Evolutionary conservation across 345 rosid species (phyloP).

Genomic region (Gossypium longicalyx): DNA sequence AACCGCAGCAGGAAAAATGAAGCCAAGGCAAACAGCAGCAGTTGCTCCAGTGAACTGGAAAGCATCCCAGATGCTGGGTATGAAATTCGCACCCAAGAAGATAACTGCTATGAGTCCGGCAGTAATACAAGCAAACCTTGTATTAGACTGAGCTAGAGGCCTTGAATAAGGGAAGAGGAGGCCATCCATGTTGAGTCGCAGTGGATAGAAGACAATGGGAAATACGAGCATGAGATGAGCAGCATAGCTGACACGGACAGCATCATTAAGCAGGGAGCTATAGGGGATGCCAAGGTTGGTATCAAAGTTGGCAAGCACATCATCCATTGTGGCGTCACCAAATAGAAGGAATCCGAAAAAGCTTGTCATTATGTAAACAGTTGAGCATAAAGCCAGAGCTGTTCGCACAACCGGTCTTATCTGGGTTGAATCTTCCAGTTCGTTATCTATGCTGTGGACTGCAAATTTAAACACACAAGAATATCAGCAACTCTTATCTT

Average conservation of each 20-base stretch:
- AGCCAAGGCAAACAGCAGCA: slow-evolving; percentile 84
- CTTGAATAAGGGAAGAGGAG: slow-evolving; percentile 73
- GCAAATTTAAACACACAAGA: slow-evolving; percentile 24
- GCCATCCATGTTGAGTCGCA: slow-evolving; percentile 78
- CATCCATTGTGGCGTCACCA: slow-evolving; percentile 71
- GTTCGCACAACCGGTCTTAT: slow-evolving; percentile 65
- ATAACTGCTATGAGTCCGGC: slow-evolving; percentile 51
- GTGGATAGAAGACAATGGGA: slow-evolving; percentile 77
- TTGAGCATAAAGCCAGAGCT: slow-evolving; percentile 64
- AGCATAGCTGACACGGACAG: slow-evolving; percentile 82
- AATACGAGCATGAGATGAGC: slow-evolving; percentile 93
- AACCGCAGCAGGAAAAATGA: slow-evolving; percentile 87
- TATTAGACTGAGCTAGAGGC: slow-evolving; percentile 49
- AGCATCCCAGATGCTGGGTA: slow-evolving; percentile 98
- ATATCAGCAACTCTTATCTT: slow-evolving; percentile 13
- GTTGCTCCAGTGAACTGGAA: slow-evolving; percentile 97
- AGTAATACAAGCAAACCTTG: slow-evolving; percentile 64
- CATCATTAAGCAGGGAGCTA: slow-evolving; percentile 60
- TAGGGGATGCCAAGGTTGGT: slow-evolving; percentile 72
- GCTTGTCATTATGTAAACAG: slow-evolving; percentile 70
- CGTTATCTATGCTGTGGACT: slow-evolving; percentile 91
- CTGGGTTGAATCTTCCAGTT: slow-evolving; percentile 68
- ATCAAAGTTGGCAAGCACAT: slow-evolving; percentile 90
- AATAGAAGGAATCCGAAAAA: slow-evolving; percentile 88
- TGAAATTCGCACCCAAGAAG: slow-evolving; percentile 76